Base-by-base conservation (phyloP, 2,329 filamentous ascomycete species). In the Xylariales sp. region DNA sequence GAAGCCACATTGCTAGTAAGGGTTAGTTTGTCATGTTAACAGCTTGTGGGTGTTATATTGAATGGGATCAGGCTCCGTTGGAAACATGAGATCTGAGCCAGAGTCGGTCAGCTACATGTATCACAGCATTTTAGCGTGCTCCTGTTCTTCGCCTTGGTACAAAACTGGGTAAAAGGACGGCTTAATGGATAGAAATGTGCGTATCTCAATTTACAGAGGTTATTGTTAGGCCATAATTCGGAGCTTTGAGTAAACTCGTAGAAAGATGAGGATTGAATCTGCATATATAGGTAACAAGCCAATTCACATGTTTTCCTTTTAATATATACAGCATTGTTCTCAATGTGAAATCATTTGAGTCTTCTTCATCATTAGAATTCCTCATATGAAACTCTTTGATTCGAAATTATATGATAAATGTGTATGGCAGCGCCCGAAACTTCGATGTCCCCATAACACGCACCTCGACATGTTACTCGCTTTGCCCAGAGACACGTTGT, bases 181-280 rank as follows among this genome's bases (percentile, higher is more conserved):
- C 6, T 62, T 68, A 65, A 68, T 65, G 41, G 62, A 53, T 46
- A 62, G 4, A 58, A 58, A 45, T 34, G 66, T 68, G 57, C 12
- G 62, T n/a, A 68, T 39, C 34, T 8, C 23, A 56, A 54, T 49
- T 61, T n/a, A 34, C 30, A 12, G 18, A 14, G 43, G n/a, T 5
- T 34, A 46, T 49, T 6, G n/a, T 36, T 58, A 18, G 58, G 46
- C 43, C n/a, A 41, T n/a, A 30, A 28, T 5, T 28, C 34, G 4
- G 5, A 16, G 6, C 30, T 32, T 53, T 5, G n/a, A 30, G 14
- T 50, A 18, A 45, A 43, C 39, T 36, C 32, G 8, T n/a, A 36
- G 14, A 39, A 10, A 32, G 48, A 5, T 14, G 23, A 23, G n/a
- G 18, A 9, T 3, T 41, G 32, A 36, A 54, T 23, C 9, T 9